phyloP scores from a whole-genome alignment of 371 early-diverging fungal species.

The Gilbertella persicaria region DNA sequence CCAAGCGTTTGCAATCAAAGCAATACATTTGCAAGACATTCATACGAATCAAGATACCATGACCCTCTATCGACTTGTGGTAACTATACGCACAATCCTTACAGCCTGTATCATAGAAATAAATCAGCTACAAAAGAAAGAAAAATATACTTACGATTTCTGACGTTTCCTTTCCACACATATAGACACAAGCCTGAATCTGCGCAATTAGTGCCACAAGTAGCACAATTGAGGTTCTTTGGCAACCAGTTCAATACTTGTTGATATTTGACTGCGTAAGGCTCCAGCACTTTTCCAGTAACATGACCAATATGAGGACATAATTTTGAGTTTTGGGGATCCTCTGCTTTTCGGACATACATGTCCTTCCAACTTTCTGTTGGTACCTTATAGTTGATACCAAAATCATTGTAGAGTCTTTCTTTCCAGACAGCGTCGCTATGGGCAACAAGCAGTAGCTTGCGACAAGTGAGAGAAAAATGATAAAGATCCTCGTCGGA shows the following conservation, averaged over 20 bases:
- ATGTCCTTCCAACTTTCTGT: slow-evolving; percentile 42
- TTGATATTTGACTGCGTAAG: slow-evolving; percentile 37
- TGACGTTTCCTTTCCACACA: slow-evolving; percentile 42
- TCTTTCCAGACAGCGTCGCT: slow-evolving; percentile 47
- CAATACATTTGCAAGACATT: slow-evolving; percentile 49
- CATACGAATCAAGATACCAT: slow-evolving; percentile 48
- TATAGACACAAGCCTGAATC: slow-evolving; percentile 32
- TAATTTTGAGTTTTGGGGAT: slow-evolving; percentile 37
- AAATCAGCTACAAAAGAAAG: not conserved
- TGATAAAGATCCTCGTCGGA: slow-evolving; percentile 24
- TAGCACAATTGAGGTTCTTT: slow-evolving; percentile 39
- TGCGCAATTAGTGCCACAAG: slow-evolving; percentile 34
- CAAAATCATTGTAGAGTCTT: slow-evolving; percentile 36
- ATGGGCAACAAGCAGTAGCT: slow-evolving; percentile 32
- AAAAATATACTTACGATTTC: slow-evolving; percentile 35
- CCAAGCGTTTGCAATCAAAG: slow-evolving; percentile 45
- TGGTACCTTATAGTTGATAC: slow-evolving; percentile 45
- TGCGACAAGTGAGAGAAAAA: slow-evolving; percentile 34
- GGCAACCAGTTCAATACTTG: slow-evolving; percentile 42
- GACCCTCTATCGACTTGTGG: slow-evolving; percentile 38
- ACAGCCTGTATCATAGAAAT: slow-evolving; percentile 41
- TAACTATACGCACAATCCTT: slow-evolving; percentile 48
- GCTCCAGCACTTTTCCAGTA: slow-evolving; percentile 23
- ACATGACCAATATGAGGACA: slow-evolving; percentile 49
- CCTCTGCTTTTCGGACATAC: slow-evolving; percentile 35